These are phyloP conservation scores for Apocynum venetum DNA, from an alignment of 257 asterid species.

Conservation along the genomic window DNA sequence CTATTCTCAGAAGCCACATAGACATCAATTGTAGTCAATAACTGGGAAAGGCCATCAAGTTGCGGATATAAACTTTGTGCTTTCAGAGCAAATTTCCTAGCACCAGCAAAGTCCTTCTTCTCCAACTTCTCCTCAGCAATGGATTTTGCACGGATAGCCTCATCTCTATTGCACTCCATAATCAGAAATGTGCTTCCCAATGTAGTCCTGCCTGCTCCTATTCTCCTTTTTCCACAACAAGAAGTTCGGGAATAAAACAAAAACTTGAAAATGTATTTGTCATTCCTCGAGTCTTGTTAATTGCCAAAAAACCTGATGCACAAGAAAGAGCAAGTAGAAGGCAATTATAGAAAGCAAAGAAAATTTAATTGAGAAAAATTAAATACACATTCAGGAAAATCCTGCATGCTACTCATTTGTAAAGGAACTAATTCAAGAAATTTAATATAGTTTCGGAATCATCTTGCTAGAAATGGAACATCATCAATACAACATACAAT, in stretches of 20 bases:
- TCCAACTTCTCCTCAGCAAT: conserved; percentile 61
- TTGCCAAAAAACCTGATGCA: conserved; percentile 19
- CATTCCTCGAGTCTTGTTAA: conserved; percentile 8
- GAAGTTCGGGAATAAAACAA: conserved; percentile 8
- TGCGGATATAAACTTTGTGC: conserved; percentile 58
- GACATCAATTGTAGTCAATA: conserved; percentile 55
- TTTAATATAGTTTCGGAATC: background rate
- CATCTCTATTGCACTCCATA: conserved; percentile 84
- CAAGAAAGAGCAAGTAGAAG: background rate
- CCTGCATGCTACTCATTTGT: background rate
- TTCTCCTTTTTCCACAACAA: conserved; percentile 23
- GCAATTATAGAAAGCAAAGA: background rate
- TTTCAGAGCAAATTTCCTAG: conserved; percentile 60
- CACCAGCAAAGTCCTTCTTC: conserved; percentile 52
- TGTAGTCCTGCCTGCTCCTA: conserved; percentile 13
- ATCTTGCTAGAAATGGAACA: background rate
- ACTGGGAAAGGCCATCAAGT: conserved; percentile 55
- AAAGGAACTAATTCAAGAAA: background rate
- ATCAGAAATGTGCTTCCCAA: conserved; percentile 18
- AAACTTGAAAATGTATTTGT: background rate
- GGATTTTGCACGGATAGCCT: conserved; percentile 56
- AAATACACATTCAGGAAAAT: background rate
- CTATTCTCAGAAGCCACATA: conserved; percentile 62
- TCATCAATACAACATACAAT: background rate
- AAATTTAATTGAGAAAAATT: background rate